phyloP scores from a whole-genome alignment of 108 stramenopile species.

The Pseudonitzschia multiseries region DNA sequence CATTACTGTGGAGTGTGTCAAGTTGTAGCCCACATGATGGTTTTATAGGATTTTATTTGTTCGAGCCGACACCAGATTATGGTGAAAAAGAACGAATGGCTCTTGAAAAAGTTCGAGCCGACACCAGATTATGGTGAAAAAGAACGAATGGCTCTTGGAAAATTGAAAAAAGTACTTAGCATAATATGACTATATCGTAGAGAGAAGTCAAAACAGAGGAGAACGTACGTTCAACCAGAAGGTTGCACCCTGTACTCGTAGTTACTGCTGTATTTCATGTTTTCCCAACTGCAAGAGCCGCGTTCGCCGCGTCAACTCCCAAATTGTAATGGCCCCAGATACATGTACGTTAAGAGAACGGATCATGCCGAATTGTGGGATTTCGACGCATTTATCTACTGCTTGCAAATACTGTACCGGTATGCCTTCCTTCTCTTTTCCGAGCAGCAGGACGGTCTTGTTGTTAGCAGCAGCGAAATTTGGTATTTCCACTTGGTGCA shows the following conservation, averaged over 20 bases:
- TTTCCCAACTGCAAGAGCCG: conserved; percentile 1
- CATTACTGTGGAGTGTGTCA: background rate
- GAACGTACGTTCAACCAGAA: too few relatives aligned
- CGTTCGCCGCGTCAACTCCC: conserved; percentile 89
- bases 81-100: too few relatives aligned
- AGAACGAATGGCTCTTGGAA: too few relatives aligned
- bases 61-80: too few relatives aligned
- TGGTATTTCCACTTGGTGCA: conserved; percentile 66
- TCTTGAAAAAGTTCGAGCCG: too few relatives aligned
- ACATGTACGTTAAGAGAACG: conserved; percentile 97
- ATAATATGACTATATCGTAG: too few relatives aligned
- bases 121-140: too few relatives aligned
- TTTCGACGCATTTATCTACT: conserved; percentile 93
- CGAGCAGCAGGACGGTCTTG: conserved; percentile 79
- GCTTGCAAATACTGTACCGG: conserved; percentile 86
- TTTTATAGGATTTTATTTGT: too few relatives aligned
- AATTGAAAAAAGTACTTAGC: too few relatives aligned
- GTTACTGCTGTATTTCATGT: background rate
- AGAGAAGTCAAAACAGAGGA: too few relatives aligned
- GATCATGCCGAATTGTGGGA: conserved; percentile 95
- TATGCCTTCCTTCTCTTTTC: conserved; percentile 94
- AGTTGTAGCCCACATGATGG: background rate
- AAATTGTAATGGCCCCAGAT: conserved; percentile 85
- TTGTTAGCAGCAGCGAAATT: conserved; percentile 20
- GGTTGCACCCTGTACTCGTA: too few relatives aligned